These are phyloP conservation scores for Dorcoceras hygrometricum DNA, from an alignment of 257 asterid genomes.

Conservation along the genomic window DNA sequence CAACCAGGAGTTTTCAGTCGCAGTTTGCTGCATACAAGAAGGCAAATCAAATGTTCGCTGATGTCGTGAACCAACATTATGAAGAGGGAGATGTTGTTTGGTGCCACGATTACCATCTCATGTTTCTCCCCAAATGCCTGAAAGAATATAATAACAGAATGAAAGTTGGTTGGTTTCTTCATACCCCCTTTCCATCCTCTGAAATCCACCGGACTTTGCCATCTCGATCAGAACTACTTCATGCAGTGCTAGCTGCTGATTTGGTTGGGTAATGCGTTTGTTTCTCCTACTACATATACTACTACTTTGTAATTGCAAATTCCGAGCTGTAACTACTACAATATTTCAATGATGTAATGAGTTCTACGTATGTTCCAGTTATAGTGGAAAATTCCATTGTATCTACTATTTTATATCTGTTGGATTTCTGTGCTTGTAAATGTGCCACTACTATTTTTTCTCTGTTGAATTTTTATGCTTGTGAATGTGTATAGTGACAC, in stretches of 20 bases:
- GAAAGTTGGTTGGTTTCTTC: slow-evolving; percentile 98
- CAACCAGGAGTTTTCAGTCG: slow-evolving; percentile 89
- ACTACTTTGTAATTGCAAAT: slow-evolving; percentile 1
- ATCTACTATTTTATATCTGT: background rate
- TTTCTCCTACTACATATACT: slow-evolving; percentile 3
- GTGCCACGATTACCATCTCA: slow-evolving; percentile 96
- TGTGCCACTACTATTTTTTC: background rate
- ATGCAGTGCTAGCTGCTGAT: slow-evolving; percentile 87
- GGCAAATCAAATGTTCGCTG: slow-evolving; percentile 95
- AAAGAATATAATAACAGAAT: slow-evolving; percentile 67
- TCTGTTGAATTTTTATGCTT: background rate
- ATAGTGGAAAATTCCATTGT: background rate
- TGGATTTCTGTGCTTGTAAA: background rate
- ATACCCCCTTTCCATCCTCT: slow-evolving; percentile 94
- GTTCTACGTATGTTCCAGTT: background rate
- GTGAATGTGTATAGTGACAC: background rate
- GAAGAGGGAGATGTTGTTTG: slow-evolving; percentile 92
- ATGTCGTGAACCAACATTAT: slow-evolving; percentile 71
- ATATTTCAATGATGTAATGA: background rate
- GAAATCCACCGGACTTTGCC: slow-evolving; percentile 95
- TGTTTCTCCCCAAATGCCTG: slow-evolving; percentile 86
- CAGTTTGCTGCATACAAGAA: slow-evolving; percentile 82
- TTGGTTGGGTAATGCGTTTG: slow-evolving; percentile 68
- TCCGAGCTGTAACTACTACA: slow-evolving; percentile 11
- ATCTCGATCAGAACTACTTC: slow-evolving; percentile 78